These are phyloP conservation scores for Nephelium lappaceum DNA, from an alignment of 345 rosid genomes.

Conservation along the genomic window DNA sequence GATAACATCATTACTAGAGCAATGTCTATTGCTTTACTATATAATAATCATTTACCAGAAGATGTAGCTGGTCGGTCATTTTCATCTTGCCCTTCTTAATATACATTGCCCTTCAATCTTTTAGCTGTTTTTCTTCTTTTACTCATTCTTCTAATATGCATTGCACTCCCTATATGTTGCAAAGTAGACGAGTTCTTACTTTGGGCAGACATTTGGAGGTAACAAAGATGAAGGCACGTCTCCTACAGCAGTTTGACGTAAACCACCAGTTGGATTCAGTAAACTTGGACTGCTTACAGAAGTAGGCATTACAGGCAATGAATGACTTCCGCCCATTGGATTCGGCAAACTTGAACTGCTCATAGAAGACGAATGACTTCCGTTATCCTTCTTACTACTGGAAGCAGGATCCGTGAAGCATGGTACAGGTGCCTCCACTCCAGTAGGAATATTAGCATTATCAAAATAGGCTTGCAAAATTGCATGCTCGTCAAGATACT, in stretches of 20 bases:
- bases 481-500: slow-evolving; percentile 49
- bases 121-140: no score
- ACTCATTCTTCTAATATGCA: background rate
- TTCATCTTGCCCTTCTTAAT: no score
- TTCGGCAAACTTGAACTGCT: slow-evolving; percentile 26
- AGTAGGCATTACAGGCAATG: slow-evolving; percentile 21
- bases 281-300: slow-evolving; percentile 25
- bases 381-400: slow-evolving; percentile 25
- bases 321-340: slow-evolving; percentile 19
- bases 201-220: slow-evolving; percentile 18
- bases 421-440: slow-evolving; percentile 78
- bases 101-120: no score
- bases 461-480: slow-evolving; percentile 72
- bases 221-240: slow-evolving; percentile 30
- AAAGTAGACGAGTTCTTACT: slow-evolving; percentile 28
- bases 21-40: no score
- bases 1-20: no score
- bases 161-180: slow-evolving; percentile 4
- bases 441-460: slow-evolving; percentile 65
- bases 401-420: slow-evolving; percentile 47
- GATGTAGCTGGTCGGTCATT: no score
- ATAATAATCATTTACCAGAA: no score
- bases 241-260: slow-evolving; percentile 27
- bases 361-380: slow-evolving; percentile 25
- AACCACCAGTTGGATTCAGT: slow-evolving; percentile 12